Evolutionary conservation across 352 stramenopile species (phyloP).

Genomic region (Peronosclerospora sorghi): DNA sequence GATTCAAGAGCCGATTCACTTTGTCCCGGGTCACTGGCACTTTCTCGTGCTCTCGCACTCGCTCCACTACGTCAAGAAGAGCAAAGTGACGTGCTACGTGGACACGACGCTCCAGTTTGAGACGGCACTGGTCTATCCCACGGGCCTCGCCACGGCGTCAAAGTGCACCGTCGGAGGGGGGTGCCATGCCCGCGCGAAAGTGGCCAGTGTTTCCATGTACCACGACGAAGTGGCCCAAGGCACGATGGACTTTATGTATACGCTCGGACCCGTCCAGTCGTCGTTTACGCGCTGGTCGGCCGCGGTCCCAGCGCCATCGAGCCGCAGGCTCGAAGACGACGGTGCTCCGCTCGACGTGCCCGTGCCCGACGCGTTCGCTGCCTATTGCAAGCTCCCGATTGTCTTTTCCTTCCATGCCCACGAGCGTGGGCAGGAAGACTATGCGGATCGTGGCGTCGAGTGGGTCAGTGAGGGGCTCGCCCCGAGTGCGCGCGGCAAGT

Average conservation of each 20-base stretch:
- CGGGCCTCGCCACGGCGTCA: constrained; percentile 53
- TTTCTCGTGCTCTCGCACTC: constrained; percentile 65
- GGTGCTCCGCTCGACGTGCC: constrained; percentile 30
- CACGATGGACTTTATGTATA: constrained; percentile 46
- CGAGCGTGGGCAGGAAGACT: constrained; percentile 46
- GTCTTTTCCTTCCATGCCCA: constrained; percentile 70
- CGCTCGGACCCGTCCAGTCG: constrained; percentile 43
- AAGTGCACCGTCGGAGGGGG: constrained; percentile 64
- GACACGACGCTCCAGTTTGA: constrained; percentile 50
- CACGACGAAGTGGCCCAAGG: constrained; percentile 54
- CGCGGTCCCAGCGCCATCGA: constrained; percentile 14
- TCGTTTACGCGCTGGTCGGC: constrained; percentile 47
- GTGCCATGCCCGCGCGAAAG: constrained; percentile 19
- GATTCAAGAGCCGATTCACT: constrained; percentile 34
- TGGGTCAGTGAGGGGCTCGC: constrained; percentile 53
- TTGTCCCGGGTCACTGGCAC: constrained; percentile 45
- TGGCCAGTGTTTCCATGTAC: constrained; percentile 74
- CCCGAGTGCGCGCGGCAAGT: constrained; percentile 38
- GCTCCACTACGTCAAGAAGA: constrained; percentile 81
- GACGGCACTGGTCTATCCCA: constrained; percentile 71
- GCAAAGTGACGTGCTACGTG: constrained; percentile 64
- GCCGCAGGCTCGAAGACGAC: constrained; percentile 37
- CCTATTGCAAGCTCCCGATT: constrained; percentile 47
- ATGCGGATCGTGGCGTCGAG: constrained; percentile 49
- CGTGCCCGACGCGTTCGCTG: constrained; percentile 23